Conservation (phyloP, 2,329 filamentous ascomycete species). For the Beauveria pseudobassiana region DNA sequence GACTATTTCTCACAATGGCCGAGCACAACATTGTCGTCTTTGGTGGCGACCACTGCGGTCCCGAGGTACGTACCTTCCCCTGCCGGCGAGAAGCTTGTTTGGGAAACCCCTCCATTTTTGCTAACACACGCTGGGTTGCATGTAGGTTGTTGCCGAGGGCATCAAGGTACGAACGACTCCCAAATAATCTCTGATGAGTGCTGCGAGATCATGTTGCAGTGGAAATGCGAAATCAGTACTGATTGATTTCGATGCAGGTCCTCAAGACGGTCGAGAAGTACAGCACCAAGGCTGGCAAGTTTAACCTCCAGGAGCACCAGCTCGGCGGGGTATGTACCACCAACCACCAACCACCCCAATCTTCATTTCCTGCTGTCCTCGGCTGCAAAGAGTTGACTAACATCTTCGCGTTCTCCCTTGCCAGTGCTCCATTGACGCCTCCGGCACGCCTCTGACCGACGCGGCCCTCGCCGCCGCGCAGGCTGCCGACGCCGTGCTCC, state of each 20-base stretch:
- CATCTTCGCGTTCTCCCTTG: too few relatives aligned
- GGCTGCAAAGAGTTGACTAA: too few relatives aligned
- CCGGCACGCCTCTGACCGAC: slow-evolving; percentile 71
- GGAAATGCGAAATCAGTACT: neutral
- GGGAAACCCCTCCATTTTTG: neutral
- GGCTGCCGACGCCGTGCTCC: slow-evolving; percentile 77
- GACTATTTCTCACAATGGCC: slow-evolving; percentile 41
- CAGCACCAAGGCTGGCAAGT: slow-evolving; percentile 62
- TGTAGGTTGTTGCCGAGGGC: slow-evolving; percentile 68
- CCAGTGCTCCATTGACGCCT: slow-evolving; percentile 81
- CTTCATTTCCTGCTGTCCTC: neutral
- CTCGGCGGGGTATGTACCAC: slow-evolving; percentile 73
- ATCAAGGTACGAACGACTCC: slow-evolving; percentile 57
- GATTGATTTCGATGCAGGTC: slow-evolving; percentile 42
- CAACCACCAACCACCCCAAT: neutral
- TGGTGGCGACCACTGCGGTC: slow-evolving; percentile 76
- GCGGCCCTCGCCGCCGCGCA: slow-evolving; percentile 77
- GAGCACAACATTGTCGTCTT: slow-evolving; percentile 75
- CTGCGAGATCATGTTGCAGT: too few relatives aligned
- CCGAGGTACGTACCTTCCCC: slow-evolving; percentile 51
- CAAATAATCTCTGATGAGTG: too few relatives aligned
- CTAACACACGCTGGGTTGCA: neutral
- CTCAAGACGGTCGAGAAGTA: slow-evolving; percentile 70
- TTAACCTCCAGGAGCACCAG: slow-evolving; percentile 85
- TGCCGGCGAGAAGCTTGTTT: neutral